Evolutionary conservation across 495 filamentous ascomycete genomes (phyloP).

Genomic region (Trichoderma erinaceum): DNA sequence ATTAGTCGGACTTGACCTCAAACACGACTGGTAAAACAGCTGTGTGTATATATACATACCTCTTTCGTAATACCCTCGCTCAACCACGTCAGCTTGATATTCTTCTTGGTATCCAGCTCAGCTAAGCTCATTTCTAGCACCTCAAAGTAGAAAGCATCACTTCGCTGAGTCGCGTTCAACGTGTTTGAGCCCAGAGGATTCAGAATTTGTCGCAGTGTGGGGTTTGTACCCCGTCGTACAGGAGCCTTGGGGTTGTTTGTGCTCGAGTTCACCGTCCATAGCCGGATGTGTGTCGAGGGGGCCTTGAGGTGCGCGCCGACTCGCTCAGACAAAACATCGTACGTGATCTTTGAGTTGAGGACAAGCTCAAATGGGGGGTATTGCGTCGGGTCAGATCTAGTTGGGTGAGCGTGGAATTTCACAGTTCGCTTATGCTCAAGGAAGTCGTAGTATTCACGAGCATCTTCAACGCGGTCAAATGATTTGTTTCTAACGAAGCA

Average conservation of each 20-base stretch:
- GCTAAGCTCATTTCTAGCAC: conserved; percentile 87
- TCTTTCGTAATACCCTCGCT: conserved; percentile 89
- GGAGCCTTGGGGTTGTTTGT: conserved; percentile 66
- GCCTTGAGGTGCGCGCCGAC: conserved; percentile 75
- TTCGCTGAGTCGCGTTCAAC: conserved; percentile 57
- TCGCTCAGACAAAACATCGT: conserved; percentile 82
- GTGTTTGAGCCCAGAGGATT: conserved; percentile 48
- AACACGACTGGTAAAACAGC: background rate
- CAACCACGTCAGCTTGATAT: conserved; percentile 72
- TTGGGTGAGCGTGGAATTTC: conserved; percentile 55
- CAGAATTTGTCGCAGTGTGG: conserved; percentile 66
- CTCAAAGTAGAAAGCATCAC: conserved; percentile 82
- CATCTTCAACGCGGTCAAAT: conserved; percentile 52
- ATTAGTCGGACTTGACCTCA: background rate
- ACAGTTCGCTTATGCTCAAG: conserved; percentile 76
- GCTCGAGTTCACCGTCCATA: conserved; percentile 71
- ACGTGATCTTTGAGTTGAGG: conserved; percentile 80
- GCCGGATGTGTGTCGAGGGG: conserved; percentile 79
- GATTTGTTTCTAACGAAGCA: conserved; percentile 27
- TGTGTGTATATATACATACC: conserved; percentile 42
- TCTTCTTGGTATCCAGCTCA: conserved; percentile 87
- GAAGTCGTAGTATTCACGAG: conserved; percentile 85
- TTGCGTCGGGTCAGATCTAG: conserved; percentile 37
- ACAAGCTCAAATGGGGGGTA: conserved; percentile 61
- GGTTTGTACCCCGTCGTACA: conserved; percentile 61